Evolutionary conservation across 2,329 filamentous ascomycete species (phyloP), one percentile per base, ranked within the genome.

Genomic region (Sarocladium oryzae): DNA sequence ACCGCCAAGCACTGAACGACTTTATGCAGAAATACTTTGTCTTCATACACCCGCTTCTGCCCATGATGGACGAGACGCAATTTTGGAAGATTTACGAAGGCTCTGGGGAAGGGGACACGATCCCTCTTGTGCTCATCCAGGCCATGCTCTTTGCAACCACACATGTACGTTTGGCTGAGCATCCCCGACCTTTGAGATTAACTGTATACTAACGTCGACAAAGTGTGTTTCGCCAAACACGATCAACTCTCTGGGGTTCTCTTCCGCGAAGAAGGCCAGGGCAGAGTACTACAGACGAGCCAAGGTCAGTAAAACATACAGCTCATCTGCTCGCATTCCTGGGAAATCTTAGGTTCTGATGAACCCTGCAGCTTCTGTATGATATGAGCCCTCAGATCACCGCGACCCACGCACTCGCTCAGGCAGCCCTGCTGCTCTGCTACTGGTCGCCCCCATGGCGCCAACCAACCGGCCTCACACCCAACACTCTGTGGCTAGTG

Each of bases 1-100:
- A 65, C 0, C 63, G 65, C 21, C 53, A 60, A 1, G 62, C 71
- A 1, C 60, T 75, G 0, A 69, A 75, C 48, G 71, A 74, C 48
- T 75, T 78, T 52, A 64, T 77, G 5, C 66, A 70, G 54, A 68
- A 73, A 43, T 74, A 72, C 54, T 74, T 74, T 51, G 57, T 73
- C 7, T 69, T 73, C 50, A 67, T 74, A 16, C 71, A 74, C 51
- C 69, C 71, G 1, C 56, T 71, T 18, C 59, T 73, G 28, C 71
- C 71, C 1, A 57, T 74, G 24, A 55, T 74, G 20, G 66, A 73
- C 43, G 70, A 78, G 56, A 69, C 69, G 1, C 65, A 72, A 37
- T 26, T 43, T 8, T 43, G 40, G 40, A 20, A 26, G 4, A 16
- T 43, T 11, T 43, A 43, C 16, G 21, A 43, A 5, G 16, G 16